phyloP scores from a whole-genome alignment of 2,329 filamentous ascomycete species.

The Cladosporium oxysporum region DNA sequence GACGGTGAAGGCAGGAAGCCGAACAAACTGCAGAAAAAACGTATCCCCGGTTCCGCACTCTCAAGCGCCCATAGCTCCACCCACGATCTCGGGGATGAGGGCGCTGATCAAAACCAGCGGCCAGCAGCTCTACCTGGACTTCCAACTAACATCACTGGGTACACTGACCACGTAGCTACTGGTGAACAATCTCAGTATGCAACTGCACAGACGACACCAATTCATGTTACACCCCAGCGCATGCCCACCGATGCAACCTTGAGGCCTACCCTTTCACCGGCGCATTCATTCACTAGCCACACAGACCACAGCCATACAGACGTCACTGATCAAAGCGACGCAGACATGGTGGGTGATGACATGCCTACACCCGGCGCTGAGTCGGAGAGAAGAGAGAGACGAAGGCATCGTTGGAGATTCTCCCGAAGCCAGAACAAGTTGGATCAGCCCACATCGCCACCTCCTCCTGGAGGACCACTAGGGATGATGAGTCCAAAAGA shows the following conservation, averaged over 20 bases:
- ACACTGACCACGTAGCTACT: slow-evolving; percentile 22
- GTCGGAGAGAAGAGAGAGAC: slow-evolving; percentile 58
- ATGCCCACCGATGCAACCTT: slow-evolving; percentile 62
- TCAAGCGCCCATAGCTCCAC: slow-evolving; percentile 90
- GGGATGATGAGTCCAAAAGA: slow-evolving; percentile 34
- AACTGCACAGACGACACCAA: slow-evolving; percentile 47
- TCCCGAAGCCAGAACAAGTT: slow-evolving; percentile 44
- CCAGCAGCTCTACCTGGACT: slow-evolving; percentile 13
- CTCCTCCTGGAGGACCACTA: slow-evolving; percentile 24
- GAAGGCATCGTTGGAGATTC: slow-evolving; percentile 73
- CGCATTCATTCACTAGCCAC: slow-evolving; percentile 73
- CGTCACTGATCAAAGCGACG: slow-evolving; percentile 78
- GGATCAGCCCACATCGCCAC: slow-evolving; percentile 29
- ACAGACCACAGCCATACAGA: slow-evolving; percentile 64
- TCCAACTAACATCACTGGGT: not conserved
- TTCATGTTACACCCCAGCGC: slow-evolving; percentile 77
- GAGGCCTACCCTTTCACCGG: slow-evolving; percentile 70
- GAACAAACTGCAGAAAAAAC: slow-evolving; percentile 90
- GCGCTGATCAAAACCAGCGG: slow-evolving; percentile 22
- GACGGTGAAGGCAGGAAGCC: slow-evolving; percentile 63
- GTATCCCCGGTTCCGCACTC: slow-evolving; percentile 73
- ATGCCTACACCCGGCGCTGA: slow-evolving; percentile 27
- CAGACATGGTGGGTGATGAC: slow-evolving; percentile 70
- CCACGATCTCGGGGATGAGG: slow-evolving; percentile 58
- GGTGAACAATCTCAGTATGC: slow-evolving; percentile 47